Base-by-base conservation (phyloP, 345 rosid species). In the Bruguiera sexangula region DNA sequence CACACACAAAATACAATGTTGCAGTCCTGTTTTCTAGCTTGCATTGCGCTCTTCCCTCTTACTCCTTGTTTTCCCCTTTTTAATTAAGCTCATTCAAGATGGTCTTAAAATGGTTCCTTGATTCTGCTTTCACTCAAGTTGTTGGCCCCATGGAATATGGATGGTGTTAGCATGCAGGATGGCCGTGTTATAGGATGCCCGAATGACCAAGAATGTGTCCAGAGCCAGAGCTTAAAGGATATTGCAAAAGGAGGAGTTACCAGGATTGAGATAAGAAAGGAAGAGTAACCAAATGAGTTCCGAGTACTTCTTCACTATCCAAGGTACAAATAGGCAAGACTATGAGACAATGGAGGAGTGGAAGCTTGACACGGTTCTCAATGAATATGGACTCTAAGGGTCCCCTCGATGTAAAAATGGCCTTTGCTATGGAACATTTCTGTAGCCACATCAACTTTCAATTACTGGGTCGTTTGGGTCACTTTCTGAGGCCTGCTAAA, bases 251-350 rank as follows among this genome's bases (percentile, higher is more conserved):
- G 24, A 7, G 52, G 32, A 31, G 55, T 57, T 66, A 72, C 1
- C 8, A 27, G 24, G 60, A 69, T 20, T 11, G 66, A 30, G 60
- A 30, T 71, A 55, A 70, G 56, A 7, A 73, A 69, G 51, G 82
- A 75, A 56, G 83, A 75, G 7, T 70, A 67, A 39, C 78, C 73
- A 37, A 70, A 72, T 70, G 79, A 78, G 6, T 84, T 86, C 70
- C 82, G 75, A 72, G 73, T 82, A 73, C 88, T 88, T 21, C 79
- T 81, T 51, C 86, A 81, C 53, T 82, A 80, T 59, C 90, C 88
- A 18, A 80, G 73, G 50, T 82, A 68, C 78, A 60, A 69, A 1
- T 80, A 77, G 64, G 54, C 62, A 66, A 31, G 85, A 82, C 0
- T 81, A 82, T 62, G 82, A 81, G 78, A 75, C 61, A 72, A 86